phyloP scores from a whole-genome alignment of 306 rosid genomes.

The Vigna unguiculata region DNA sequence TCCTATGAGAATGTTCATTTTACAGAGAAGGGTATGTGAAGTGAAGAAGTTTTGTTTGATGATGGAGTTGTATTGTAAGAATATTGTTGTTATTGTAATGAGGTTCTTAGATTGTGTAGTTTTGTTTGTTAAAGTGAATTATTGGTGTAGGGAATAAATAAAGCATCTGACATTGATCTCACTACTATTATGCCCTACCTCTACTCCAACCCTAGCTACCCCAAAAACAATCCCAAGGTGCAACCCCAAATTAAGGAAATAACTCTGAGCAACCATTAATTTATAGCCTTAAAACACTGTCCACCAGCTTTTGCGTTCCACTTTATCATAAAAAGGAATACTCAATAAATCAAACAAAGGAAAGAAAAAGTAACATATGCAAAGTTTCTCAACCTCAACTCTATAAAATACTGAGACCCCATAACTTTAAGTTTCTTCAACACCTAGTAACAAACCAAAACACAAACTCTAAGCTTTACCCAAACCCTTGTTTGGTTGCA shows the following conservation, averaged over 20 bases:
- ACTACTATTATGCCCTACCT: slow-evolving; percentile 49
- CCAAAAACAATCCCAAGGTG: slow-evolving; percentile 59
- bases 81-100: slow-evolving; percentile 42
- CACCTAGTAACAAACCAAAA: slow-evolving; percentile 57
- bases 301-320: slow-evolving; percentile 68
- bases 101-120: slow-evolving; percentile 52
- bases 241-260: slow-evolving; percentile 68
- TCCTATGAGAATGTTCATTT: no score
- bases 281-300: slow-evolving; percentile 51
- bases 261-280: slow-evolving; percentile 50
- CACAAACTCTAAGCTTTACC: slow-evolving; percentile 60
- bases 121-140: slow-evolving; percentile 58
- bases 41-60: neutral
- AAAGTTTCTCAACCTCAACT: slow-evolving; percentile 63
- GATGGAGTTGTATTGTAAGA: neutral
- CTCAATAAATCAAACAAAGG: slow-evolving; percentile 58
- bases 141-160: slow-evolving; percentile 57
- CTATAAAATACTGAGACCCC: slow-evolving; percentile 57
- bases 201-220: slow-evolving; percentile 49
- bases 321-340: slow-evolving; percentile 63
- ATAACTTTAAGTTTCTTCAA: slow-evolving; percentile 62
- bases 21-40: neutral
- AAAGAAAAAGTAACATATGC: slow-evolving; percentile 57
- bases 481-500: slow-evolving; percentile 68
- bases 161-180: slow-evolving; percentile 50